Evolutionary conservation across 208 protist genomes (phyloP).

Genomic region (Leishmania lainsoni): DNA sequence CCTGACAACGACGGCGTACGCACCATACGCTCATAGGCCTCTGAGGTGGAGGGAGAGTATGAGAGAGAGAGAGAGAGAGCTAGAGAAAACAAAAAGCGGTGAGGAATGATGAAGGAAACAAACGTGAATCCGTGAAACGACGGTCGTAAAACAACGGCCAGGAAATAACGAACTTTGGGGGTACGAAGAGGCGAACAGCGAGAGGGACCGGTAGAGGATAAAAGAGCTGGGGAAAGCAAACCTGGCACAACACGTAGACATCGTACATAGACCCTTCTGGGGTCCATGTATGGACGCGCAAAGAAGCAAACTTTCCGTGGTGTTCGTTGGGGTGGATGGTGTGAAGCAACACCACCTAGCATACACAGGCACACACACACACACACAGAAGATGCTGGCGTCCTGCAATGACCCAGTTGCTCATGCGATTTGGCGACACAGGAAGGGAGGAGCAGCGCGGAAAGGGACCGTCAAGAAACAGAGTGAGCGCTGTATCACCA

Average conservation of each 20-base stretch:
- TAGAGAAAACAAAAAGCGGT: background rate
- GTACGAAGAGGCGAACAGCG: background rate
- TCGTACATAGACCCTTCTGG: background rate
- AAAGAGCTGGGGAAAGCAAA: background rate
- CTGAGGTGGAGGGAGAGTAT: background rate
- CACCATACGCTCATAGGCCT: background rate
- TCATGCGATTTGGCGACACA: background rate
- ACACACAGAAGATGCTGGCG: too few relatives aligned
- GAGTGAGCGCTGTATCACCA: background rate
- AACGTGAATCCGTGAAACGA: background rate
- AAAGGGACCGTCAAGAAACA: background rate
- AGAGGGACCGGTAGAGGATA: background rate
- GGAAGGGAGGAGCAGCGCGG: background rate
- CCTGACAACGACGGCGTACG: background rate
- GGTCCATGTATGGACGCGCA: background rate
- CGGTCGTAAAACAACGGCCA: background rate
- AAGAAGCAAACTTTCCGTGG: background rate
- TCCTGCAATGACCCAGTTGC: background rate
- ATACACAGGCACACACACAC: background rate
- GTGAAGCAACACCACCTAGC: background rate
- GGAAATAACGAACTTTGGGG: background rate
- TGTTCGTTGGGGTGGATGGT: background rate
- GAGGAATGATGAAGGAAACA: background rate
- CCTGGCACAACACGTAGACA: background rate
- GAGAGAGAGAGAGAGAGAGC: background rate